Evolutionary conservation across 2,329 filamentous ascomycete species (phyloP).

Genomic region (Elsinoe australis): DNA sequence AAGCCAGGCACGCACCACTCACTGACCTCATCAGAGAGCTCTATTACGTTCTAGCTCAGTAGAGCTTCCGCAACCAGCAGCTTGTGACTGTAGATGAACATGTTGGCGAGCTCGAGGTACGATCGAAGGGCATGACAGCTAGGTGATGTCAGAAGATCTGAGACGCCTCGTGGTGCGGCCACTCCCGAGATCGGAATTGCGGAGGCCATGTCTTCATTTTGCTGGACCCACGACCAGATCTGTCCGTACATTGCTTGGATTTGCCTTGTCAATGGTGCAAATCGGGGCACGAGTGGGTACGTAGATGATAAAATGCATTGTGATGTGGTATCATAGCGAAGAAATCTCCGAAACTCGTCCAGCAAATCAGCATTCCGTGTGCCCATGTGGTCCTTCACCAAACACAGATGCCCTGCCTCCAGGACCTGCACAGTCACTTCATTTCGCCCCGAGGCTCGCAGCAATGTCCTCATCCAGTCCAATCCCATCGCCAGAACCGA

Average conservation of each 20-base stretch:
- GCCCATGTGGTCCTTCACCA: too few species aligned
- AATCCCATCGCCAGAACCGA: constrained; percentile 22
- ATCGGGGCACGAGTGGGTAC: too few species aligned
- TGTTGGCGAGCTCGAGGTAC: background rate
- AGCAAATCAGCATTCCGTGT: too few species aligned
- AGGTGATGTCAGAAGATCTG: constrained; percentile 15
- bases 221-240: too few species aligned
- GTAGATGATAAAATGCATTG: too few species aligned
- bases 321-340: too few species aligned
- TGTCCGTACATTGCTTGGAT: too few species aligned
- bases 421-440: background rate
- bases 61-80: too few species aligned
- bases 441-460: constrained; percentile 19
- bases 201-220: background rate
- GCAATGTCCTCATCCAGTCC: constrained; percentile 21
- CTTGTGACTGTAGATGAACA: background rate
- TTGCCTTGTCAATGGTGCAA: too few species aligned
- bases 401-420: too few species aligned
- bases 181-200: constrained; percentile 3
- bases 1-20: background rate
- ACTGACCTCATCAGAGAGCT: constrained; percentile 6
- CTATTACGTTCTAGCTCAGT: background rate
- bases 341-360: too few species aligned
- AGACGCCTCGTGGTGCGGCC: constrained; percentile 5
- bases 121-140: constrained; percentile 15